A percentile compares a stretch with the other conserved stretches of the same genome.
Evolutionary conservation across 106 monocot genomes (phyloP).

Genomic region (Agapanthus africanus): DNA sequence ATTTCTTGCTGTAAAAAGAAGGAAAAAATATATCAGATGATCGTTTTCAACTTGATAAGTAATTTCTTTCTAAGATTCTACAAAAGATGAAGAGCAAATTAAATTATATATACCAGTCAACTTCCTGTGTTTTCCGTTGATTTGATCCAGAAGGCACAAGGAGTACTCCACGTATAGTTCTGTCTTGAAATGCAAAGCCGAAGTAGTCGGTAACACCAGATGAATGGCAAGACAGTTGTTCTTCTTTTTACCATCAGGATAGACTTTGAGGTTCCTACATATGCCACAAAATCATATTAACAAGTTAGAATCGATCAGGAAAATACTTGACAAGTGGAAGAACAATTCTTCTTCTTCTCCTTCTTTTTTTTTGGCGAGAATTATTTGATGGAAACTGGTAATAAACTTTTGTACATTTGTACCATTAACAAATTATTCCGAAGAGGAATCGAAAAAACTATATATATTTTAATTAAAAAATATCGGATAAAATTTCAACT

Average conservation of each 20-base stretch:
- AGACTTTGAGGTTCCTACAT: neutral
- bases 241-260: neutral
- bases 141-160: neutral
- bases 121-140: neutral
- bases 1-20: neutral
- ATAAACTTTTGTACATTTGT: no score
- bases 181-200: neutral
- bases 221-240: neutral
- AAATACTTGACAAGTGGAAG: no score
- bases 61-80: neutral
- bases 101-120: conserved; percentile 4
- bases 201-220: neutral
- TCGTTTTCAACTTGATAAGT: neutral
- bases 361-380: no score
- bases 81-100: neutral
- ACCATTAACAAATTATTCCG: no score
- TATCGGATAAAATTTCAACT: no score
- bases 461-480: no score
- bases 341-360: no score
- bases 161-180: neutral
- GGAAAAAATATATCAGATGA: neutral
- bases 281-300: neutral
- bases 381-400: no score
- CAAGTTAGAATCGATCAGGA: no score
- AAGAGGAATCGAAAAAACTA: no score